These are phyloP conservation scores for Knoxia roxburghii DNA, from an alignment of 257 asterid genomes.

Conservation along the genomic window DNA sequence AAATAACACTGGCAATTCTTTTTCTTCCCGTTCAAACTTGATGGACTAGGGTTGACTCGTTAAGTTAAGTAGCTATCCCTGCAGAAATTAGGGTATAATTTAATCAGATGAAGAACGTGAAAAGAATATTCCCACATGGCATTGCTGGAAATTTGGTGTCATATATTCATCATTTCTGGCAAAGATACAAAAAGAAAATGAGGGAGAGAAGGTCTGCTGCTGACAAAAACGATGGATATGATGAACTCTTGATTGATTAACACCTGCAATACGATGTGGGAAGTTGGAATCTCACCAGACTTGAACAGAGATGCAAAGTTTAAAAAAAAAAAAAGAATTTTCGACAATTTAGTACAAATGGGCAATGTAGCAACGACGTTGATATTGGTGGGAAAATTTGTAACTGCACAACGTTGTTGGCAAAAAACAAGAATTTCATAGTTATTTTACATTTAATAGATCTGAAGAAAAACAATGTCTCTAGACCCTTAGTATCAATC, in stretches of 20 bases:
- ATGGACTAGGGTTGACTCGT: too few relatives aligned
- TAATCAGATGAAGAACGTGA: not conserved
- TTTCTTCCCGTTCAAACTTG: not conserved
- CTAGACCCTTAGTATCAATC: conserved; percentile 11
- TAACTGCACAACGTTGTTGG: not conserved
- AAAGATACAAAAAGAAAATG: not conserved
- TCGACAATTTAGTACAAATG: too few relatives aligned
- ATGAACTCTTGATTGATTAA: too few relatives aligned
- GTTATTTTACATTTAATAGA: conserved; percentile 9
- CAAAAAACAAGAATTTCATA: conserved; percentile 1
- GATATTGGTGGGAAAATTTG: too few relatives aligned
- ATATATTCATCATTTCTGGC: not conserved
- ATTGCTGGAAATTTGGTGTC: conserved; percentile 5
- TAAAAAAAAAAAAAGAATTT: too few relatives aligned
- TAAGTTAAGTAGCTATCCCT: not conserved
- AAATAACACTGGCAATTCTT: too few relatives aligned
- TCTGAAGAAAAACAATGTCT: conserved; percentile 7
- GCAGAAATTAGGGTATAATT: not conserved
- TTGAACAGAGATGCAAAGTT: too few relatives aligned
- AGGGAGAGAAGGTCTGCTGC: too few relatives aligned
- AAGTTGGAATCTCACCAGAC: too few relatives aligned
- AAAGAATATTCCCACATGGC: conserved; percentile 10
- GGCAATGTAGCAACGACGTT: too few relatives aligned
- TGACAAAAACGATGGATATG: too few relatives aligned
- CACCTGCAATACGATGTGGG: too few relatives aligned